These are phyloP conservation scores for Pythium myriotylum DNA, from an alignment of 352 stramenopile species.

Conservation along the genomic window DNA sequence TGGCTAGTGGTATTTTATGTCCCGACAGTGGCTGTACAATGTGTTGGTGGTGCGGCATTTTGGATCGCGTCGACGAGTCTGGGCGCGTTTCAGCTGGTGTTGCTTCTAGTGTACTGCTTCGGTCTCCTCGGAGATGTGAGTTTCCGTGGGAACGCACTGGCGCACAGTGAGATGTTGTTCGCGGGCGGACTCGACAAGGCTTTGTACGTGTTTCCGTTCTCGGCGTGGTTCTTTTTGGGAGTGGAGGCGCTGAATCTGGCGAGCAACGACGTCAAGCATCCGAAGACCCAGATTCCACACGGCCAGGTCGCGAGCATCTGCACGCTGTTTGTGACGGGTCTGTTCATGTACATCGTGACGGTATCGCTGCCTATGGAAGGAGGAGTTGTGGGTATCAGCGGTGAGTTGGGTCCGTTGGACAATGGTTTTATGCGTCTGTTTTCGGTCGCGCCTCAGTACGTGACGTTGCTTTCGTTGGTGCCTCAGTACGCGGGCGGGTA, in stretches of 20 bases:
- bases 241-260: slow-evolving; percentile 23
- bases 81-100: neutral
- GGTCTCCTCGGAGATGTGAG: slow-evolving; percentile 8
- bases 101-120: slow-evolving; percentile 24
- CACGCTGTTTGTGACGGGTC: slow-evolving; percentile 6
- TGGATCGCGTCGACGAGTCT: slow-evolving; percentile 5
- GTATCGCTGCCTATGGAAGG: slow-evolving; percentile 3
- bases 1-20: slow-evolving; percentile 23
- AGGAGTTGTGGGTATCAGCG: neutral
- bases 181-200: slow-evolving; percentile 5
- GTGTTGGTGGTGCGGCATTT: slow-evolving; percentile 13
- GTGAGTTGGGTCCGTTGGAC: neutral
- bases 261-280: slow-evolving; percentile 9
- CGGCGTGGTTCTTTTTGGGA: slow-evolving; percentile 21
- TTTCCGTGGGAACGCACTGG: slow-evolving; percentile 5
- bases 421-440: slow-evolving; percentile 19
- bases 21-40: slow-evolving; percentile 4
- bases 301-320: slow-evolving; percentile 16
- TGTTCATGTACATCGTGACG: slow-evolving; percentile 22
- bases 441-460: slow-evolving; percentile 3
- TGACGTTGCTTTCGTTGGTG: slow-evolving; percentile 20
- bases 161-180: neutral
- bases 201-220: slow-evolving; percentile 20
- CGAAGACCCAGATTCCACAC: slow-evolving; percentile 13
- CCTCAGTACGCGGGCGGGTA: slow-evolving; percentile 9